These are phyloP conservation scores for Pseudozyma sp. DNA, from an alignment of 1,284 basidiomycete genomes.

Conservation along the genomic window DNA sequence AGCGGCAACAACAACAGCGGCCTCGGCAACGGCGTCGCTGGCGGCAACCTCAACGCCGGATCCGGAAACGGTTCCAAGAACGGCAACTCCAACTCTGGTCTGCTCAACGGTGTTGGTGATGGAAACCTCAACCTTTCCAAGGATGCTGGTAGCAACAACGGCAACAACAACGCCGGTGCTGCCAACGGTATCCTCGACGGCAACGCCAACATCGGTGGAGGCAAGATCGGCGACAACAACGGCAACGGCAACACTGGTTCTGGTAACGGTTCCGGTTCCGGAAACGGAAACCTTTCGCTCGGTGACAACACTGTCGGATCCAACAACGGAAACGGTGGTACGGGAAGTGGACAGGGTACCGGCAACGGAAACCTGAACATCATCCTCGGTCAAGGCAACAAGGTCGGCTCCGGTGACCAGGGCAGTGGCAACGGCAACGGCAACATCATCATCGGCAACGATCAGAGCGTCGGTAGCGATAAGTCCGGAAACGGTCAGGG, in stretches of 20 bases:
- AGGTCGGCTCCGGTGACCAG: conserved; percentile 14
- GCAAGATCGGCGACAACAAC: conserved; percentile 13
- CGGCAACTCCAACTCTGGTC: conserved; percentile 3
- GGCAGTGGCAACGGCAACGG: conserved; percentile 31
- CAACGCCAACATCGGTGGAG: conserved; percentile 20
- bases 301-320: conserved; percentile 16
- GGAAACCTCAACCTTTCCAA: conserved; percentile 25
- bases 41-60: conserved; percentile 31
- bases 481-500: conserved; percentile 17
- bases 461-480: conserved; percentile 22
- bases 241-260: conserved; percentile 12
- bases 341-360: background rate
- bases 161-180: conserved; percentile 15
- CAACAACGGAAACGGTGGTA: conserved; percentile 16
- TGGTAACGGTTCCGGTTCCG: conserved; percentile 5
- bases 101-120: conserved; percentile 16
- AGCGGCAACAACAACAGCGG: conserved; percentile 31
- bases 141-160: conserved; percentile 11
- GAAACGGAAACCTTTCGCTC: conserved; percentile 12
- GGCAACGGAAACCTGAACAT: conserved; percentile 27
- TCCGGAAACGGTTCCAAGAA: conserved; percentile 24
- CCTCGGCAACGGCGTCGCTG: conserved; percentile 19
- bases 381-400: conserved; percentile 21
- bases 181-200: conserved; percentile 14
- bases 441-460: conserved; percentile 42